A percentile compares a stretch with the other conserved stretches of the same genome.
Conservation (phyloP, 306 rosid genomes). For the Fragaria vesca region DNA sequence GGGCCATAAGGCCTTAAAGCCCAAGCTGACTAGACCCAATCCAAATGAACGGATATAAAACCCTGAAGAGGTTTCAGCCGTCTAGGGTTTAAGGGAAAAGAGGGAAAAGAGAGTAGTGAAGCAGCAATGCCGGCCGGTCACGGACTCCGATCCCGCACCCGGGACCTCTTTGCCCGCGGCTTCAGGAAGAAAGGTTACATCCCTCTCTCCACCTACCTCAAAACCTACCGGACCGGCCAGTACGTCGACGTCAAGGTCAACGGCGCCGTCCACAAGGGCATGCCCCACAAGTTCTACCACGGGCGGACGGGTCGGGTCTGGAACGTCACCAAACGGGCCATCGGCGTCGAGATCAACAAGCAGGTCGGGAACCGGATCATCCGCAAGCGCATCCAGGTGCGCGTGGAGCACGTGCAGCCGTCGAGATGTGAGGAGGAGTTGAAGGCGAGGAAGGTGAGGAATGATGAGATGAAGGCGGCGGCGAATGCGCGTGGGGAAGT, state of each 20-base stretch:
- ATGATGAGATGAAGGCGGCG: slow-evolving; percentile 26
- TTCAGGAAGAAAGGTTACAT: slow-evolving; percentile 99
- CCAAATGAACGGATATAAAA: neutral
- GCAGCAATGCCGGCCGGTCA: slow-evolving; percentile 87
- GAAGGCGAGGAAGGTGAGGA: slow-evolving; percentile 8
- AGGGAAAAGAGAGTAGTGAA: slow-evolving; percentile 16
- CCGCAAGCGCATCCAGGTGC: slow-evolving; percentile 30
- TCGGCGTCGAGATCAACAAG: slow-evolving; percentile 86
- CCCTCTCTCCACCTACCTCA: slow-evolving; percentile 68
- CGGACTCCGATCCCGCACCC: slow-evolving; percentile 73
- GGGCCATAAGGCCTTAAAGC: neutral
- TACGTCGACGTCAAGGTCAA: slow-evolving; percentile 80
- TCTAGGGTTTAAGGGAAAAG: neutral
- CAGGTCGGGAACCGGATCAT: slow-evolving; percentile 48
- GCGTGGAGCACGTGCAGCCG: slow-evolving; percentile 25
- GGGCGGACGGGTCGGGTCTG: slow-evolving; percentile 94
- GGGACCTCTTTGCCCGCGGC: slow-evolving; percentile 79
- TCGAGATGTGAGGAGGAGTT: slow-evolving; percentile 23
- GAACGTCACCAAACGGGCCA: slow-evolving; percentile 89
- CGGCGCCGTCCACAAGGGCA: slow-evolving; percentile 95
- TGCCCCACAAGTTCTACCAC: slow-evolving; percentile 96
- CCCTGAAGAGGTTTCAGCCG: neutral
- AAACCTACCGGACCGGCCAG: slow-evolving; percentile 71
- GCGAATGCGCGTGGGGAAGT: slow-evolving; percentile 24
- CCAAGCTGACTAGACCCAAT: neutral